These are phyloP conservation scores for Backusella parvicylindrica DNA, from an alignment of 192 early-diverging fungal genomes.

Conservation along the genomic window DNA sequence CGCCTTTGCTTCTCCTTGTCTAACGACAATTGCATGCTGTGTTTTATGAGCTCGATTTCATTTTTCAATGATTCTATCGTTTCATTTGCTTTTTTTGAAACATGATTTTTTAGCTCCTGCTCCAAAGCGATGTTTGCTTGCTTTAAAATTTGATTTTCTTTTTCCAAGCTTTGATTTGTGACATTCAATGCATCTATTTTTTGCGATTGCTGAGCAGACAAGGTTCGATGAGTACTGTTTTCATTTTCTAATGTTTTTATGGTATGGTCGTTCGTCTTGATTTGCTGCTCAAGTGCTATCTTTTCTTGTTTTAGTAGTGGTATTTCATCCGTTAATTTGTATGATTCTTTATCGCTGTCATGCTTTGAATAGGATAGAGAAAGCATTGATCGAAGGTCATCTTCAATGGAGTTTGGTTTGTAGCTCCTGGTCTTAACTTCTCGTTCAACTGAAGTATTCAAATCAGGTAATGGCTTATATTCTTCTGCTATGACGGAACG, in stretches of 20 bases:
- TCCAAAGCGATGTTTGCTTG: neutral
- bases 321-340: neutral
- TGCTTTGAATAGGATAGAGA: neutral
- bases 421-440: neutral
- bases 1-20: neutral
- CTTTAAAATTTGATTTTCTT: neutral
- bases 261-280: no score
- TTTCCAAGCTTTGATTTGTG: neutral
- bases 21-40: neutral
- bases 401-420: neutral
- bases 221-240: neutral
- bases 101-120: neutral
- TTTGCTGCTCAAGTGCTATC: neutral
- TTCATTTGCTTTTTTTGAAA: neutral
- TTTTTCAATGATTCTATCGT: neutral
- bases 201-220: neutral
- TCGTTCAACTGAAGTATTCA: neutral
- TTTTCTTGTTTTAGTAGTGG: neutral
- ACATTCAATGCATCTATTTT: neutral
- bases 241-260: neutral
- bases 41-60: neutral
- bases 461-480: neutral
- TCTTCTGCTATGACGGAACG: neutral
- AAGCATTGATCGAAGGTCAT: neutral
- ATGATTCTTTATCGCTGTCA: neutral